Conservation (phyloP, 2,329 filamentous ascomycete genomes). For the Calonectria pseudoturangicola region DNA sequence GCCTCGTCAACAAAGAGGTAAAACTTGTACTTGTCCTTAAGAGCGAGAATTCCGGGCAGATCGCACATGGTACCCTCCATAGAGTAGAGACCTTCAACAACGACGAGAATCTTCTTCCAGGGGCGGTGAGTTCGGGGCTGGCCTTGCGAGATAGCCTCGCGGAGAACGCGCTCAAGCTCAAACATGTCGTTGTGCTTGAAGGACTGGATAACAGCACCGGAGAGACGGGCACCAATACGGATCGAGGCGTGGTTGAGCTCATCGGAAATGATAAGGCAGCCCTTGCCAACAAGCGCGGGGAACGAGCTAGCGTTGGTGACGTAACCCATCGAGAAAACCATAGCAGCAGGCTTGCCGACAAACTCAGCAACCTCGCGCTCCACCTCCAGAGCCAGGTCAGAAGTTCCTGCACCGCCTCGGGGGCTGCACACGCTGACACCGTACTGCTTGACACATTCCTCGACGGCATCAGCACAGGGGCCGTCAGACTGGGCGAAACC, state of each 20-base stretch:
- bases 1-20: slow-evolving; percentile 96
- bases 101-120: slow-evolving; percentile 99
- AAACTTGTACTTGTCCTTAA: slow-evolving; percentile 99
- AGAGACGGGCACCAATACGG: slow-evolving; percentile 93
- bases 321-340: slow-evolving; percentile 99
- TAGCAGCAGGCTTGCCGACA: slow-evolving; percentile 93
- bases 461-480: slow-evolving; percentile 94
- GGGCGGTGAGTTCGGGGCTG: slow-evolving; percentile 98
- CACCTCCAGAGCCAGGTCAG: slow-evolving; percentile 90
- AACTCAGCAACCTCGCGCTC: slow-evolving; percentile 93
- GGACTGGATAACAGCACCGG: slow-evolving; percentile 94
- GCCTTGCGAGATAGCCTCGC: slow-evolving; percentile 95
- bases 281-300: slow-evolving; percentile 93
- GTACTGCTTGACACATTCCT: slow-evolving; percentile 89
- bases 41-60: slow-evolving; percentile 88
- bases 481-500: slow-evolving; percentile 98
- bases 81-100: slow-evolving; percentile 97
- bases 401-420: slow-evolving; percentile 88
- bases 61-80: slow-evolving; percentile 99
- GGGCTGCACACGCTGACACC: slow-evolving; percentile 89
- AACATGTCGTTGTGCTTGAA: slow-evolving; percentile 99
- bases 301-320: slow-evolving; percentile 96
- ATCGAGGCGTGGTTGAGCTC: slow-evolving; percentile 99
- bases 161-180: slow-evolving; percentile 88
- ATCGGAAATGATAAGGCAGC: slow-evolving; percentile 95